Evolutionary conservation across 352 stramenopile species (phyloP), one percentile per base, ranked within the genome.

Genomic region (Thalassiosira delicatula): DNA sequence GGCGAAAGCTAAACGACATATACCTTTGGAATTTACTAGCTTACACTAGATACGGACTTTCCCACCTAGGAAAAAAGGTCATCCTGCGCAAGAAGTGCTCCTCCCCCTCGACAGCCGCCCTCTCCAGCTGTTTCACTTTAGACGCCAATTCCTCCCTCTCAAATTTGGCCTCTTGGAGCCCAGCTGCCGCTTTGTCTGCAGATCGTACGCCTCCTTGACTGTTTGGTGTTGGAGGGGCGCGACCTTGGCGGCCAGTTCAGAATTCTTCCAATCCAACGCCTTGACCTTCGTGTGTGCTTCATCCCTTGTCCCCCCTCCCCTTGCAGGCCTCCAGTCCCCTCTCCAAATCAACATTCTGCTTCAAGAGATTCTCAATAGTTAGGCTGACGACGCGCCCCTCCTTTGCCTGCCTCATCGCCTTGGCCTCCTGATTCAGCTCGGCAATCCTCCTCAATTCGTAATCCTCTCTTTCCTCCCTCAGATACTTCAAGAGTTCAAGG

Each of bases 401-500:
- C 17, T 59, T 44, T 19, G 42, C 53, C 19, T 53, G 42, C 29
- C 49, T 30, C 1, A 76, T n/a, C 19, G 32, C 35, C 23, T 76
- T 19, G 11, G 76, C 1, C 27, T 76, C 56, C 30, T 17, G 17
- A 21, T 67, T 63, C n/a, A 81, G 29, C 1, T 81, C 44, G 0
- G 19, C 23, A 65, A 79, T n/a, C n/a, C n/a, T 71, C n/a, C 60
- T 66, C 9, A 30, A 40, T 57, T 84, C 69, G 30, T 79, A 71
- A 14, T 40, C 27, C 32, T 19, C 30, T 30, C 79, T 79, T 59
- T 79, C 76, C 32, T 79, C 76, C 76, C 79, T 79, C 3, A 81
- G 44, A 61, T 81, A 83, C 42, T 83, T 83, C 1, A 83, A 62
- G 25, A 83, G 37, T 49, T 83, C 76, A 11, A 83, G 3, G 76